Evolutionary conservation across 164 flowering plant species (phyloP).

Genomic region (Vitis labrusca): DNA sequence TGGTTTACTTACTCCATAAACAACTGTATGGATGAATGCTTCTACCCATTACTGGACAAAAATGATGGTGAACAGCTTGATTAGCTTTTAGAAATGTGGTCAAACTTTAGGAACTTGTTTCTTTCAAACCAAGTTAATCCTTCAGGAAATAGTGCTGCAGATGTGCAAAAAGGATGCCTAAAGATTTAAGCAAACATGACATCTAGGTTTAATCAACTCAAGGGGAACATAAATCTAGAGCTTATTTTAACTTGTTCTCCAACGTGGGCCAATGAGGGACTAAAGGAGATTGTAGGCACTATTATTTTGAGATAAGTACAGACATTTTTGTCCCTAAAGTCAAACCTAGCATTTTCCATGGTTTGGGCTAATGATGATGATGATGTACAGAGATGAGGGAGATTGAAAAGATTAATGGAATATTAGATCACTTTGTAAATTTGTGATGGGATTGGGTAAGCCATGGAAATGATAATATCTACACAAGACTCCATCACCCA

Average conservation of each 20-base stretch:
- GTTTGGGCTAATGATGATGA: background rate
- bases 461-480: slow-evolving; percentile 6
- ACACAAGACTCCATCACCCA: slow-evolving; percentile 19
- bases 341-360: background rate
- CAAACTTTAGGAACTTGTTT: too few species aligned
- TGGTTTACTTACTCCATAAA: too few species aligned
- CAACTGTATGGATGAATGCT: too few species aligned
- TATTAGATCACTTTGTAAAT: slow-evolving; percentile 1
- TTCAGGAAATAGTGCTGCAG: too few species aligned
- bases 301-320: background rate
- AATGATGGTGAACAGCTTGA: too few species aligned
- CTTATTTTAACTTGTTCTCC: background rate
- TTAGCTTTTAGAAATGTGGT: too few species aligned
- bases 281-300: background rate
- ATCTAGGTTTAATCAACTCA: background rate
- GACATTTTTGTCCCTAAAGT: background rate
- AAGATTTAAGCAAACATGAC: too few species aligned
- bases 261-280: background rate
- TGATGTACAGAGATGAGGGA: background rate
- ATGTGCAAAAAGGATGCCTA: too few species aligned
- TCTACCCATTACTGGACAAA: too few species aligned
- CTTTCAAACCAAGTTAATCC: too few species aligned
- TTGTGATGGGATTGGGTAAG: slow-evolving; percentile 6
- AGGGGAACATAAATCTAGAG: background rate
- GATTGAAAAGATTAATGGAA: too few species aligned